These are phyloP conservation scores for Claviceps sp. DNA, from an alignment of 2,329 filamentous ascomycete genomes.

Conservation along the genomic window DNA sequence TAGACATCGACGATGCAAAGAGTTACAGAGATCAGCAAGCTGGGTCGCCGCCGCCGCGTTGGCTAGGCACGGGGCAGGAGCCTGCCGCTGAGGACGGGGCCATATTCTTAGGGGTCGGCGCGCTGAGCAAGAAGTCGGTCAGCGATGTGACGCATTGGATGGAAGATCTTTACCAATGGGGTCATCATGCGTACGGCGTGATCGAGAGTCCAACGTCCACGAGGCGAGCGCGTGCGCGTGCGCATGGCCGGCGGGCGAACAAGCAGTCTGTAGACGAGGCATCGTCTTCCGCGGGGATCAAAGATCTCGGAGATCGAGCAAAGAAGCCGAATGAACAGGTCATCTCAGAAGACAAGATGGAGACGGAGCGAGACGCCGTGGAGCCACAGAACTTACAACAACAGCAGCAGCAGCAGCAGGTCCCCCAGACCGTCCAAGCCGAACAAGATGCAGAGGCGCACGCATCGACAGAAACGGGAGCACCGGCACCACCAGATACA, in stretches of 20 bases:
- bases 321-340: neutral
- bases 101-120: slow-evolving; percentile 71
- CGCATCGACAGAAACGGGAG: neutral
- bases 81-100: slow-evolving; percentile 66
- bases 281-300: neutral
- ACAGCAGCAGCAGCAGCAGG: no score
- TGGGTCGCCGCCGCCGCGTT: slow-evolving; percentile 23
- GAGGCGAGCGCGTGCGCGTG: slow-evolving; percentile 32
- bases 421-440: neutral
- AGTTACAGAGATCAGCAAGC: slow-evolving; percentile 7
- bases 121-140: slow-evolving; percentile 57
- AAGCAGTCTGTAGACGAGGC: slow-evolving; percentile 5
- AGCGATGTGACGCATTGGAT: slow-evolving; percentile 71
- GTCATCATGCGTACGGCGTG: slow-evolving; percentile 73
- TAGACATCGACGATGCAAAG: slow-evolving; percentile 15
- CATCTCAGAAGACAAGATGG: neutral
- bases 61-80: slow-evolving; percentile 61
- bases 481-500: neutral
- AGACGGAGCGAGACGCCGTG: neutral
- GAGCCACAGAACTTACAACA: neutral
- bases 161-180: slow-evolving; percentile 75
- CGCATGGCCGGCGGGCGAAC: slow-evolving; percentile 18
- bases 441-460: neutral
- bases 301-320: neutral
- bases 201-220: slow-evolving; percentile 61